Evolutionary conservation across 139 green algal species (phyloP), one percentile per base, ranked within the genome.

Genomic region (Micractinium sp.): DNA sequence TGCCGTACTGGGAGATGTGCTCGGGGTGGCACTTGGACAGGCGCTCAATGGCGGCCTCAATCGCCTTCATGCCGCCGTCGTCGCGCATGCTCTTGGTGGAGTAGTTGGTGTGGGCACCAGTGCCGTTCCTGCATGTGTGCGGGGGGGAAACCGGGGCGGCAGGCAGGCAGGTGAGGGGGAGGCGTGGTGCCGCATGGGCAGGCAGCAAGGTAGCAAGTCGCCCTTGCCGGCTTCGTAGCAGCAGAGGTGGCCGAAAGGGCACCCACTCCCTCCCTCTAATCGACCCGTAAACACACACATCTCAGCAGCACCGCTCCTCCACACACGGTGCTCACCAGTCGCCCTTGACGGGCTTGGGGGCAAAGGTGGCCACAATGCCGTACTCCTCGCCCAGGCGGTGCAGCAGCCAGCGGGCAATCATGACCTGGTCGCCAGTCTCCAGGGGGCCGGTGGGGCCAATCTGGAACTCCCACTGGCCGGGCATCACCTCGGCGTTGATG

Each of bases 401-500:
- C 90, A 97, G 94, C 93, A 98, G 91, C 92, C 93, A 98, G 89
- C 96, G 94, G 9, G 95, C 90, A 14, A 97, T 82, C 93, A 96
- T 95, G 29, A 97, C 93, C 94, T 96, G 91, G 86, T 98, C 96
- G 71, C 95, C 95, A 53, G 97, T 84, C 71, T 97, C 96, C 87
- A 98, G 93, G 47, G 96, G 93, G 76, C 95, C 95, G 29, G 95
- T 93, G 56, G 96, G 96, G 67, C 96, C 96, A 47, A 98, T 96
- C 95, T 98, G 96, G 96, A 95, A 98, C 95, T 98, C 96, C 96
- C 96, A 98, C 93, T 98, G 96, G 39, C 96, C 96, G 73, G 96
- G 96, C 96, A 98, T 96, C 41, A 98, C 95, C 95, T 98, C 96
- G 73, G 96, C 92, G 91, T 98, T 98, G 91, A 98, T 97, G 89